Evolutionary conservation across 352 stramenopile species (phyloP).

Genomic region (Globisporangium mamillatum): DNA sequence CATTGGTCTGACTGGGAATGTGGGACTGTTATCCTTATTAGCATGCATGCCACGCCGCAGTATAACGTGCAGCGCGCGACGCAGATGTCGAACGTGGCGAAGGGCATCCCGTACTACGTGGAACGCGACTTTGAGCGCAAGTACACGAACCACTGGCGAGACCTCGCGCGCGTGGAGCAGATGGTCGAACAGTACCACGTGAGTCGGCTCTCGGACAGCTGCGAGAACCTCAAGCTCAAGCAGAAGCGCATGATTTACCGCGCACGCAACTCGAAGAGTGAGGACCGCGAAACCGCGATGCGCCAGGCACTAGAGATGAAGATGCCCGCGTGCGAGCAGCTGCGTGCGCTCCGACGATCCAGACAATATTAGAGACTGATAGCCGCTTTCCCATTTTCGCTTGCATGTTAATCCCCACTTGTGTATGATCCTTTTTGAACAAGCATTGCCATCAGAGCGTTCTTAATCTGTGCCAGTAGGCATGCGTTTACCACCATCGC

Average conservation of each 20-base stretch:
- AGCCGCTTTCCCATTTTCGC: background rate
- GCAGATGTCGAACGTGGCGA: constrained; percentile 79
- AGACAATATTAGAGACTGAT: constrained; percentile 41
- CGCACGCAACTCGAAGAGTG: constrained; percentile 70
- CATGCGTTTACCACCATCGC: no score
- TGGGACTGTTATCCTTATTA: constrained; percentile 17
- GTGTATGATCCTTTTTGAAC: background rate
- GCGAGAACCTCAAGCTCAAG: constrained; percentile 79
- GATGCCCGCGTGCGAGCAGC: constrained; percentile 79
- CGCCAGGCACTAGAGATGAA: constrained; percentile 79
- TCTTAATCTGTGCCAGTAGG: no score
- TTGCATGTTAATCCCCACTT: constrained; percentile 9
- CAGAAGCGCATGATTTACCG: constrained; percentile 89
- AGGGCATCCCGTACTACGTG: constrained; percentile 88
- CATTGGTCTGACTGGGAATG: background rate
- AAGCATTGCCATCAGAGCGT: no score
- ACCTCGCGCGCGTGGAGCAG: constrained; percentile 81
- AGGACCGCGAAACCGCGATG: constrained; percentile 76
- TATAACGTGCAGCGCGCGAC: constrained; percentile 74
- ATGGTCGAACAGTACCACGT: constrained; percentile 85
- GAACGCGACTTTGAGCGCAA: constrained; percentile 83
- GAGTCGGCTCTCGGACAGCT: constrained; percentile 64
- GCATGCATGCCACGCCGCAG: constrained; percentile 70
- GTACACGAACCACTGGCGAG: constrained; percentile 83
- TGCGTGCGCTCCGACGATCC: constrained; percentile 63